Base-by-base conservation (phyloP, 2,329 filamentous ascomycete species). In the Penicillium brevicompactum region DNA sequence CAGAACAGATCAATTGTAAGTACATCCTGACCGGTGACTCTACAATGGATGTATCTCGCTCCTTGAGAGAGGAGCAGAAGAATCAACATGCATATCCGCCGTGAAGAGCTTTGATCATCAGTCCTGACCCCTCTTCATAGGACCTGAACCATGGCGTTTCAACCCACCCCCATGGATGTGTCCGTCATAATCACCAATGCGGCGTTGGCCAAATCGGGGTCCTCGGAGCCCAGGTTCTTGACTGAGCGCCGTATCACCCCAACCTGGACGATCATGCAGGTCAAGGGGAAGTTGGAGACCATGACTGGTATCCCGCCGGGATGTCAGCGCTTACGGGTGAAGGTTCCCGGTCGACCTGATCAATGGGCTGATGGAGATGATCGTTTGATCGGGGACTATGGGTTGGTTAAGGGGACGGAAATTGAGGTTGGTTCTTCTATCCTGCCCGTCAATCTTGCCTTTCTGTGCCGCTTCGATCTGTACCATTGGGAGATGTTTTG, bases 201-300 rank as follows among this genome's bases (percentile, higher is more conserved):
- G 6, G 48, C 54, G 18, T 51, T 62, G 47, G 41, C 49, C 16
- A 52, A 50, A 31, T 32, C 59, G 51, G 37, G 57, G 9, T 48
- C 60, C 32, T 56, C 59, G 13, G 62, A 69, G 40, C 71, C 74
- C 2, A 65, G 70, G 16, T 72, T 79, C 46, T 85, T 87, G 46
- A 92, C 91, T 49, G 94, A 99, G 78, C 89, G 93, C 58, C 90
- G 94, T 64, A 87, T 97, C 72, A 93, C 91, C 24, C 93, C 93
- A 13, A 88, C 92, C 64, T 99, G 94, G 94, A 88, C 88, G 58
- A 88, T 99, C 70, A 81, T 83, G 52, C 87, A 91, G 67, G 83
- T 97, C 67, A 96, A 93, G 78, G 77, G 82, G 50, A 95, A 94
- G 74, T 86, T 99, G 49, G 93, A 97, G 76, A 89, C 91, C 58